These are phyloP conservation scores for Fomitopsis pinicola DNA, from an alignment of 1,284 basidiomycete genomes.

Conservation along the genomic window DNA sequence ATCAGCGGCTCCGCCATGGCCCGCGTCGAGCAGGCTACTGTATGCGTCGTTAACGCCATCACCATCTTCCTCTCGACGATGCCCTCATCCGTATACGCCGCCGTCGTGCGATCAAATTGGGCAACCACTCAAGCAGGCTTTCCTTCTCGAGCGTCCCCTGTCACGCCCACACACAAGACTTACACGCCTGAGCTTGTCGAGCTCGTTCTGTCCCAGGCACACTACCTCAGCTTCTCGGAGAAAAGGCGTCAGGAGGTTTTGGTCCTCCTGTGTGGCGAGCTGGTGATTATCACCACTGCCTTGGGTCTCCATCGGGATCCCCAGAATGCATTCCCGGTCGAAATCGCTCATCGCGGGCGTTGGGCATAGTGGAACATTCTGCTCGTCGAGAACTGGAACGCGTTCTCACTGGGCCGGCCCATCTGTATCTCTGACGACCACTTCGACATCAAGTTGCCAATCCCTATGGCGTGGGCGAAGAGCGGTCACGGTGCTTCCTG, in stretches of 20 bases:
- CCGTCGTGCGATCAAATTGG: conserved; percentile 53
- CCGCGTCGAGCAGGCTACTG: conserved; percentile 63
- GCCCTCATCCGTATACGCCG: conserved; percentile 45
- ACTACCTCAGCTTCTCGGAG: conserved; percentile 71
- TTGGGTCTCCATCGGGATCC: conserved; percentile 84
- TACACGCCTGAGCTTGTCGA: conserved; percentile 76
- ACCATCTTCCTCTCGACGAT: conserved; percentile 65
- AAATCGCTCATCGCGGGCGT: conserved; percentile 65
- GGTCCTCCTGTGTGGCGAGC: conserved; percentile 64
- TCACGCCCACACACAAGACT: conserved; percentile 32
- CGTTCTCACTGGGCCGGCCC: conserved; percentile 77
- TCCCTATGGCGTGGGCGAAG: conserved; percentile 54
- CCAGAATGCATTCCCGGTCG: conserved; percentile 62
- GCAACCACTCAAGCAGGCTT: conserved; percentile 60
- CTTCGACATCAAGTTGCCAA: conserved; percentile 71
- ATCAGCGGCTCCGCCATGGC: conserved; percentile 69
- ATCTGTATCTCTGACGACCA: conserved; percentile 69
- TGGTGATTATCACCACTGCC: conserved; percentile 67
- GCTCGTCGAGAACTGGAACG: conserved; percentile 76
- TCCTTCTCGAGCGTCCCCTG: conserved; percentile 57
- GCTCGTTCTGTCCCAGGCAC: conserved; percentile 59
- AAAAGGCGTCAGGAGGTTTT: conserved; percentile 76
- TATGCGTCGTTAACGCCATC: conserved; percentile 67
- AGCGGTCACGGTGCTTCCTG: conserved; percentile 57
- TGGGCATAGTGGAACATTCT: conserved; percentile 88